Conservation (phyloP, 805 yeast species). For the Monosporozyma aerobia region DNA sequence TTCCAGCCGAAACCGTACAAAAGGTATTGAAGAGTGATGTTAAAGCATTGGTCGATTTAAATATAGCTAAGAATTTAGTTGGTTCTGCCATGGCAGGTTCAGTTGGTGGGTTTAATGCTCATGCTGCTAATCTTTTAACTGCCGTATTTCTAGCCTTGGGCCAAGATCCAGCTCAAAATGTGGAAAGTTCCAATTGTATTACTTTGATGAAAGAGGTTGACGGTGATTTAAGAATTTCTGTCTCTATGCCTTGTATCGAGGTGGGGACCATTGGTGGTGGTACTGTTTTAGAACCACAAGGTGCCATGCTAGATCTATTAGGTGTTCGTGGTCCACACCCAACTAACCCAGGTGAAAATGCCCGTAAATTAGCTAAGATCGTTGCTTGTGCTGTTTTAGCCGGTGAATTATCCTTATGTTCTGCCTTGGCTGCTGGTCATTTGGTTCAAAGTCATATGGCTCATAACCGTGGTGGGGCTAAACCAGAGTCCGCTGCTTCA, state of each 20-base stretch:
- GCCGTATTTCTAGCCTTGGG: constrained; percentile 94
- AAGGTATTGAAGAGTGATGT: constrained; percentile 87
- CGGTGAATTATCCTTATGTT: constrained; percentile 87
- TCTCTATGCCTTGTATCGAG: constrained; percentile 98
- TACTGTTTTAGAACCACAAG: constrained; percentile 93
- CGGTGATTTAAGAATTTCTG: constrained; percentile 87
- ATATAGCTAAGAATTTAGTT: constrained; percentile 78
- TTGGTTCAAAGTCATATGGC: constrained; percentile 96
- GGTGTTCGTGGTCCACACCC: constrained; percentile 97
- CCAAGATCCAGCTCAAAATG: constrained; percentile 99
- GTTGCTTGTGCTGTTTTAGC: constrained; percentile 95
- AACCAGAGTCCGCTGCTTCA: constrained; percentile 24
- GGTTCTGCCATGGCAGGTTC: constrained; percentile 99
- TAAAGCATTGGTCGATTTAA: constrained; percentile 82
- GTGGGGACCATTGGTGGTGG: constrained; percentile 99
- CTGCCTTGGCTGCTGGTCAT: constrained; percentile 98
- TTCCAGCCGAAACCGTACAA: constrained; percentile 72
- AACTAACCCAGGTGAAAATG: constrained; percentile 87
- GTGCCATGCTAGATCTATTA: constrained; percentile 86
- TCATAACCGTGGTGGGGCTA: constrained; percentile 60
- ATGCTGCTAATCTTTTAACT: constrained; percentile 92
- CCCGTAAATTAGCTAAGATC: constrained; percentile 84
- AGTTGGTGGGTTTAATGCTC: constrained; percentile 97
- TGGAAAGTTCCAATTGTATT: constrained; percentile 94
- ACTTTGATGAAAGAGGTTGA: constrained; percentile 80